These are phyloP conservation scores for Ceriops zippeliana DNA, from an alignment of 345 rosid species.

Conservation along the genomic window DNA sequence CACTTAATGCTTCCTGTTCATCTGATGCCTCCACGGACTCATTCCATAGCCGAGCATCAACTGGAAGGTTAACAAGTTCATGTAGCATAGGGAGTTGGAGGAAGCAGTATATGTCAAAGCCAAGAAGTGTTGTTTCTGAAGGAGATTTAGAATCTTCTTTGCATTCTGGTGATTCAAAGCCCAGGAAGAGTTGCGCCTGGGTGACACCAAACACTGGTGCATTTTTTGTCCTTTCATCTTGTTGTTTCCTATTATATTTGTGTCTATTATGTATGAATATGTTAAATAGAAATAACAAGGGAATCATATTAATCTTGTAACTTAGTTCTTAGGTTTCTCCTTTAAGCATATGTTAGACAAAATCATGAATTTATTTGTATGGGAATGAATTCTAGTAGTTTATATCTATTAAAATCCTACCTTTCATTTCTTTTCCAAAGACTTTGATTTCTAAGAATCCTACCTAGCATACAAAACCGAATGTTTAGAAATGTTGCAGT, in stretches of 20 bases:
- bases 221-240: constrained; percentile 22
- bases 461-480: too few relatives aligned
- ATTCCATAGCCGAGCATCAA: constrained; percentile 75
- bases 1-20: constrained; percentile 80
- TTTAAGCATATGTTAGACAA: too few relatives aligned
- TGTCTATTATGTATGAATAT: not conserved
- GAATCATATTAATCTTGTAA: too few relatives aligned
- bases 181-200: constrained; percentile 80
- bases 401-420: too few relatives aligned
- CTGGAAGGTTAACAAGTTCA: constrained; percentile 59
- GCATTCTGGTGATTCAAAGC: constrained; percentile 35
- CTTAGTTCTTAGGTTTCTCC: too few relatives aligned
- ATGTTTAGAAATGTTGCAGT: too few relatives aligned
- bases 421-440: too few relatives aligned
- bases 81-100: constrained; percentile 52
- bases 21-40: constrained; percentile 93
- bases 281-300: too few relatives aligned
- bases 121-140: constrained; percentile 66
- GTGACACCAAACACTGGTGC: constrained; percentile 80
- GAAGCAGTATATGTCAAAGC: constrained; percentile 52
- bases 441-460: too few relatives aligned
- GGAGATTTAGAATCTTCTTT: constrained; percentile 62
- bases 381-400: too few relatives aligned
- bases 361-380: too few relatives aligned
- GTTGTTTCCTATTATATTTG: not conserved